Evolutionary conservation across 257 asterid genomes (phyloP).

Genomic region (Solanum appendiculatum): DNA sequence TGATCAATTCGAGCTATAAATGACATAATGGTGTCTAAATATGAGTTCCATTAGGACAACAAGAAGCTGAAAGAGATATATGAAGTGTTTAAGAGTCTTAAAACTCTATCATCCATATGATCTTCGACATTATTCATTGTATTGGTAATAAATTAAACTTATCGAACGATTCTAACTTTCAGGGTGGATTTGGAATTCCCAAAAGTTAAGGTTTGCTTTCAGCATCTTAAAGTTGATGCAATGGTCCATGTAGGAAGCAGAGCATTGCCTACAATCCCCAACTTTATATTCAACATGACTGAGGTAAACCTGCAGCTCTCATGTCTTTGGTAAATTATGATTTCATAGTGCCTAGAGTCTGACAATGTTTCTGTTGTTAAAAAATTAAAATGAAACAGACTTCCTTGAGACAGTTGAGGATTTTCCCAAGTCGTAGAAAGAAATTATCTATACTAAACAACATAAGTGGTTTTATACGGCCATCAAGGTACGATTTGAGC

Average conservation of each 20-base stretch:
- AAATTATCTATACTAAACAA: constrained; percentile 40
- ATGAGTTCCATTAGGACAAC: not conserved
- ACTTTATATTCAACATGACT: constrained; percentile 56
- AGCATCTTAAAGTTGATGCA: constrained; percentile 56
- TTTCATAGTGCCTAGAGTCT: not conserved
- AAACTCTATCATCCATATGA: not conserved
- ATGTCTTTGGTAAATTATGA: not conserved
- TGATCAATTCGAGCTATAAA: not conserved
- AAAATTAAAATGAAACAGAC: constrained; percentile 19
- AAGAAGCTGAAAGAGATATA: not conserved
- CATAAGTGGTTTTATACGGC: constrained; percentile 50
- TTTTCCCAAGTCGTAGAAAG: constrained; percentile 43
- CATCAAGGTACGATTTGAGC: constrained; percentile 37
- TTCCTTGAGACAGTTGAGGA: constrained; percentile 45
- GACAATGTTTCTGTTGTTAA: constrained; percentile 1
- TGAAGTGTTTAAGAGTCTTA: not conserved
- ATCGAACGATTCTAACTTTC: not conserved
- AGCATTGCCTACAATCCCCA: constrained; percentile 72
- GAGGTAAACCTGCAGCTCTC: constrained; percentile 34
- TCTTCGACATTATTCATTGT: not conserved
- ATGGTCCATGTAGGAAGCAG: constrained; percentile 60
- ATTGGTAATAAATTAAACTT: not conserved
- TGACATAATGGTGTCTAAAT: not conserved
- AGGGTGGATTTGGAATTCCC: constrained; percentile 62
- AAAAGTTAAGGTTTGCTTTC: constrained; percentile 56